phyloP scores from a whole-genome alignment of 768 basidiomycete species.

The Agaricus blazei region DNA sequence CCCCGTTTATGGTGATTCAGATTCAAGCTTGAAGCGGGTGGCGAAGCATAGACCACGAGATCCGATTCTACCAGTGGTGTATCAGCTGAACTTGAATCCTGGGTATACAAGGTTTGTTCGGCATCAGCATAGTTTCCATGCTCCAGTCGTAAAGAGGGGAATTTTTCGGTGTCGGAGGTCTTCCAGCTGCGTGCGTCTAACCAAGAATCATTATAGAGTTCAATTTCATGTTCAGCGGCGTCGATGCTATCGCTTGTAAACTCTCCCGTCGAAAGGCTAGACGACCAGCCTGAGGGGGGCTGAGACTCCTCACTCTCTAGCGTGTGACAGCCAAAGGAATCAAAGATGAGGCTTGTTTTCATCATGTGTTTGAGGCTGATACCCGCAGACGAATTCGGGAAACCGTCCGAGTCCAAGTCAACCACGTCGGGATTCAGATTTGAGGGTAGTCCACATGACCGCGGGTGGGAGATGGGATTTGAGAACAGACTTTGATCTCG shows the following conservation, averaged over 20 bases:
- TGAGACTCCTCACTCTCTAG: not conserved
- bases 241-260: not conserved
- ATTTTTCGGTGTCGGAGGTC: not conserved
- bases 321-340: not conserved
- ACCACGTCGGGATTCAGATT: conserved; percentile 1
- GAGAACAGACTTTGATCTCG: not conserved
- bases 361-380: not conserved
- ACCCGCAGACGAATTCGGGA: not conserved
- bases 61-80: not conserved
- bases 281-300: not conserved
- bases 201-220: not conserved
- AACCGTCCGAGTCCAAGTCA: not conserved
- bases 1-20: not conserved
- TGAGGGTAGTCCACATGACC: conserved; percentile 5
- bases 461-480: not conserved
- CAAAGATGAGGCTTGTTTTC: not conserved
- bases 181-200: conserved; percentile 2
- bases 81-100: not conserved
- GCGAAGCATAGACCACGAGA: not conserved
- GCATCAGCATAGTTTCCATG: not conserved
- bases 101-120: not conserved
- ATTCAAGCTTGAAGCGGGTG: not conserved
- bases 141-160: not conserved
- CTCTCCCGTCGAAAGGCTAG: not conserved
- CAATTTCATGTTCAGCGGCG: not conserved